Conservation (phyloP, 176 grass and related monocot genomes). For the Oryza glaberrima region DNA sequence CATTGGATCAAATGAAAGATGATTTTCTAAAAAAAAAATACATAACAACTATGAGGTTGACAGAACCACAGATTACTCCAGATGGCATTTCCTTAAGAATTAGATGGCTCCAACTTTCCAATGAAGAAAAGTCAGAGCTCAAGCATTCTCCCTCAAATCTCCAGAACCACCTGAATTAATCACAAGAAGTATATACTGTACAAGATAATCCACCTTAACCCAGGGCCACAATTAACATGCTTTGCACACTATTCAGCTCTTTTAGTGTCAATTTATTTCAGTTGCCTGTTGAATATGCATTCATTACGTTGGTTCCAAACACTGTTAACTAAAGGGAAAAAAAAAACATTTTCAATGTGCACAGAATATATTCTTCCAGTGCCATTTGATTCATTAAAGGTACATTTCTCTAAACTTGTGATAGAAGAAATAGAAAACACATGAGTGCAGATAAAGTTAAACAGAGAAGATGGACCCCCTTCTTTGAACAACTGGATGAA, state of each 20-base stretch:
- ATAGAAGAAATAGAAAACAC: not conserved
- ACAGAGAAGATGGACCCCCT: not conserved
- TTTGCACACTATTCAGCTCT: not conserved
- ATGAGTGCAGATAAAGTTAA: not conserved
- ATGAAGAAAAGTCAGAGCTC: not conserved
- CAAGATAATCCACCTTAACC: not conserved
- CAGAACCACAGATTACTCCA: not conserved
- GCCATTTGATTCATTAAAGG: not conserved
- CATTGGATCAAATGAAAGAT: constrained; percentile 17
- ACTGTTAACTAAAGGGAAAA: constrained; percentile 23
- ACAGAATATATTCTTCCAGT: constrained; percentile 16
- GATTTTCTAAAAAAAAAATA: not conserved
- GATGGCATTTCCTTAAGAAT: not conserved
- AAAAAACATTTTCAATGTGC: constrained; percentile 2
- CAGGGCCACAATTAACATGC: constrained; percentile 6
- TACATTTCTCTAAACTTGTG: not conserved
- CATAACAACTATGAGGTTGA: not conserved
- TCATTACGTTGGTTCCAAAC: constrained; percentile 11
- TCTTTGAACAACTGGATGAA: constrained; percentile 6
- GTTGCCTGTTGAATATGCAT: not conserved
- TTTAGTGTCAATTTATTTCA: not conserved
- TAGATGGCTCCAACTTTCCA: not conserved
- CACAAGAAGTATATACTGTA: constrained; percentile 9
- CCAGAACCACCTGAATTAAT: not conserved
- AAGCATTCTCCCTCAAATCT: not conserved